Evolutionary conservation across 805 yeast genomes (phyloP).

Genomic region (Phaffomyces thermotolerans): DNA sequence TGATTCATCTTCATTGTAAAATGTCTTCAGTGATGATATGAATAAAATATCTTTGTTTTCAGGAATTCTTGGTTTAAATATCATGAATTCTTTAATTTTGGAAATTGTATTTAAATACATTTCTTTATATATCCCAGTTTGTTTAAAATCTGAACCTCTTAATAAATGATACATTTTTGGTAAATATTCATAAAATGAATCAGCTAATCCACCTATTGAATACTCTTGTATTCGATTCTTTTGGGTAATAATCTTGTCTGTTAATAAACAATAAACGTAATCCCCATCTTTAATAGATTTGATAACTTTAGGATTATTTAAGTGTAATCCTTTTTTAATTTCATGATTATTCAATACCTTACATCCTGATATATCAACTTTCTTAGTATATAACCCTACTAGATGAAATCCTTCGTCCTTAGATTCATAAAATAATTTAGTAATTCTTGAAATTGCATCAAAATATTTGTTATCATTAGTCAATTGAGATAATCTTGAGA

Average conservation of each 20-base stretch:
- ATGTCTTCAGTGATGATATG: constrained; percentile 18
- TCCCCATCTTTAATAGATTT: constrained; percentile 27
- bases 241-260: constrained; percentile 18
- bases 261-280: constrained; percentile 27
- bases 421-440: constrained; percentile 30
- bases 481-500: constrained; percentile 43
- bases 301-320: constrained; percentile 28
- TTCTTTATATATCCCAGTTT: constrained; percentile 18
- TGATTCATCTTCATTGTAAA: constrained; percentile 9
- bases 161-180: constrained; percentile 41
- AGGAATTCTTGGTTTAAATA: constrained; percentile 40
- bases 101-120: constrained; percentile 31
- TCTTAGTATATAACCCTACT: constrained; percentile 37
- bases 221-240: constrained; percentile 14
- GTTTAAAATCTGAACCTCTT: constrained; percentile 28
- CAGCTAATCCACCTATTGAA: constrained; percentile 36
- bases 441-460: constrained; percentile 41
- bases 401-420: constrained; percentile 26
- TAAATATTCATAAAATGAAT: constrained; percentile 42
- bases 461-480: constrained; percentile 42
- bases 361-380: constrained; percentile 48
- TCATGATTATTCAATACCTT: constrained; percentile 24
- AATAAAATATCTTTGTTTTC: constrained; percentile 30
- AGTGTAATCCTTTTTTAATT: constrained; percentile 27
- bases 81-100: constrained; percentile 33